Evolutionary conservation across 306 rosid species (phyloP).

Genomic region (Castanopsis chinensis): DNA sequence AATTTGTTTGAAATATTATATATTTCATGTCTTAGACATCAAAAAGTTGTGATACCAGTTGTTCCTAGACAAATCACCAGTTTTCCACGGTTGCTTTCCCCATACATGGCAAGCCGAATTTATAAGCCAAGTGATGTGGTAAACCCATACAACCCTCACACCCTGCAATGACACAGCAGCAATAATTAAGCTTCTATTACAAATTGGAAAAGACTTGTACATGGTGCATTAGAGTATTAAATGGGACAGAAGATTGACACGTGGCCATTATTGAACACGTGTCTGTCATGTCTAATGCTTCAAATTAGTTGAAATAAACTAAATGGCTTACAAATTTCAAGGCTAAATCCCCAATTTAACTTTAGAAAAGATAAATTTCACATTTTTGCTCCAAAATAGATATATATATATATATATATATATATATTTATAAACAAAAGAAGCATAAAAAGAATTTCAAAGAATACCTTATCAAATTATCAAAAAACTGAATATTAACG

Average conservation of each 20-base stretch:
- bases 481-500: not conserved
- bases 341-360: too few relatives aligned
- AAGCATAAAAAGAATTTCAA: not conserved
- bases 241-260: too few relatives aligned
- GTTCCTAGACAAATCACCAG: slow-evolving; percentile 77
- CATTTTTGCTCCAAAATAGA: too few relatives aligned
- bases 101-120: slow-evolving; percentile 95
- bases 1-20: not conserved
- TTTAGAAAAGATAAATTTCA: too few relatives aligned
- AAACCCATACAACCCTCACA: slow-evolving; percentile 80
- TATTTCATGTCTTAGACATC: not conserved
- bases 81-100: slow-evolving; percentile 76
- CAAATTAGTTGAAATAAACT: too few relatives aligned
- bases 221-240: too few relatives aligned
- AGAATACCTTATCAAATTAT: not conserved
- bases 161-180: slow-evolving; percentile 44
- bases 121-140: slow-evolving; percentile 91
- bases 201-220: too few relatives aligned
- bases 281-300: too few relatives aligned
- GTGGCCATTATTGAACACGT: too few relatives aligned
- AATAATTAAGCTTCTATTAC: not conserved
- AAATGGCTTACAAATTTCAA: too few relatives aligned
- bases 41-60: slow-evolving; percentile 50
- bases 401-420: too few relatives aligned
- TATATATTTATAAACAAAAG: too few relatives aligned